These are phyloP conservation scores for Xylaria castorea DNA, from an alignment of 495 filamentous ascomycete species.

Conservation along the genomic window DNA sequence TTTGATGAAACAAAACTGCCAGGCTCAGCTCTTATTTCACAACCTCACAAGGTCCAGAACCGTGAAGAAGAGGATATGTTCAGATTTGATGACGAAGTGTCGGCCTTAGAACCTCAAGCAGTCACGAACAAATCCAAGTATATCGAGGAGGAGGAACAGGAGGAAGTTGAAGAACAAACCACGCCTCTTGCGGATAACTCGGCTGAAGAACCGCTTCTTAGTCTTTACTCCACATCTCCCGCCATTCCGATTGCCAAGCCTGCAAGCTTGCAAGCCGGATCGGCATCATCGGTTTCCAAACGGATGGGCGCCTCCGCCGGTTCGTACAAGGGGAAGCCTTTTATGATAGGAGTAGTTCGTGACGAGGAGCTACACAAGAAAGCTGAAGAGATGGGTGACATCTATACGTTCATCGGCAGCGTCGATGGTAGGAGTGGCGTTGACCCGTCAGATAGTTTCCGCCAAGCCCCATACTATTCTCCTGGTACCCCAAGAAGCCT, in stretches of 20 bases:
- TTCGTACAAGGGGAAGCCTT: slow-evolving; percentile 52
- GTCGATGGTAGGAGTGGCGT: slow-evolving; percentile 50
- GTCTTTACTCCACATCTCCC: slow-evolving; percentile 34
- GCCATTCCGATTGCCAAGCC: slow-evolving; percentile 34
- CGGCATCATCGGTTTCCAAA: slow-evolving; percentile 29
- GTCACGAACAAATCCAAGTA: slow-evolving; percentile 30
- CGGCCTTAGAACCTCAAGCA: slow-evolving; percentile 9
- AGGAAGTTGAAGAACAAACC: slow-evolving; percentile 31
- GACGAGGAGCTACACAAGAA: slow-evolving; percentile 51
- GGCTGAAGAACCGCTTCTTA: slow-evolving; percentile 2
- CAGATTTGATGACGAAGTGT: slow-evolving; percentile 34
- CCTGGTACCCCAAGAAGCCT: slow-evolving; percentile 49
- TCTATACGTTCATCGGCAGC: slow-evolving; percentile 54
- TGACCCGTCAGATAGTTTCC: slow-evolving; percentile 50
- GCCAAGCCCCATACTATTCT: slow-evolving; percentile 36
- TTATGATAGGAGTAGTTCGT: slow-evolving; percentile 46
- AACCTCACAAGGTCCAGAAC: neutral
- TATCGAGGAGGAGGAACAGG: slow-evolving; percentile 36
- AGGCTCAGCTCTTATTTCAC: neutral
- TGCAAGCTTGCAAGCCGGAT: slow-evolving; percentile 27
- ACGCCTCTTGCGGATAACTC: slow-evolving; percentile 33
- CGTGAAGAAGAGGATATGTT: slow-evolving; percentile 42
- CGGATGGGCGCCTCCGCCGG: slow-evolving; percentile 38
- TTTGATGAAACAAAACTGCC: slow-evolving; percentile 10
- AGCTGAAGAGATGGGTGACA: slow-evolving; percentile 53